Evolutionary conservation across 352 stramenopile genomes (phyloP).

Genomic region (Globisporangium apiculatum): DNA sequence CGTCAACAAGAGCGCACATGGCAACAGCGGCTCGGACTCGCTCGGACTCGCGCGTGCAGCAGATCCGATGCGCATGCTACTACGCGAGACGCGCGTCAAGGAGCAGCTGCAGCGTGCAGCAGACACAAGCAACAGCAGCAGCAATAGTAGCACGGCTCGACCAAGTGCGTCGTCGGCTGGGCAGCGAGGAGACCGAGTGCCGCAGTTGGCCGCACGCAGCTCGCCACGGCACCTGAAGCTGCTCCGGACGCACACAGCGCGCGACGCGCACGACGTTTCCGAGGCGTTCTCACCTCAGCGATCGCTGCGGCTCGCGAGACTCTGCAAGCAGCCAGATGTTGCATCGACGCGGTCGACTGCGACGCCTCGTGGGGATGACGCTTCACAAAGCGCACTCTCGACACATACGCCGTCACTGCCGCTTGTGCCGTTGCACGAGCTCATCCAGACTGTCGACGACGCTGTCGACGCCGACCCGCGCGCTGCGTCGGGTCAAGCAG

Average conservation of each 20-base stretch:
- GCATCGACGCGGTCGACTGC: no score
- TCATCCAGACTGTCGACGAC: constrained; percentile 46
- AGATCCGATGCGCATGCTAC: constrained; percentile 22
- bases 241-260: background rate
- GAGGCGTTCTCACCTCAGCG: constrained; percentile 36
- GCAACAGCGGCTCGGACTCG: constrained; percentile 11
- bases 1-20: background rate
- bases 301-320: constrained; percentile 27
- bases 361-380: background rate
- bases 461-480: constrained; percentile 40
- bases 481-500: constrained; percentile 43
- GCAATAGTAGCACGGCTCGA: background rate
- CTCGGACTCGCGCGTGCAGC: constrained; percentile 25
- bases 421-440: constrained; percentile 36
- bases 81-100: constrained; percentile 16
- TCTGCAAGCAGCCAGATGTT: background rate
- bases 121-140: background rate
- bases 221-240: constrained; percentile 6
- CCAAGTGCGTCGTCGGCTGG: background rate
- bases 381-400: background rate
- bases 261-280: background rate
- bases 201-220: background rate
- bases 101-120: constrained; percentile 3
- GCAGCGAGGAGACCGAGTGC: background rate
- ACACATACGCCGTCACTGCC: no score